These are phyloP conservation scores for Cerioporus squamosus DNA, from an alignment of 1,284 basidiomycete genomes.

Conservation along the genomic window DNA sequence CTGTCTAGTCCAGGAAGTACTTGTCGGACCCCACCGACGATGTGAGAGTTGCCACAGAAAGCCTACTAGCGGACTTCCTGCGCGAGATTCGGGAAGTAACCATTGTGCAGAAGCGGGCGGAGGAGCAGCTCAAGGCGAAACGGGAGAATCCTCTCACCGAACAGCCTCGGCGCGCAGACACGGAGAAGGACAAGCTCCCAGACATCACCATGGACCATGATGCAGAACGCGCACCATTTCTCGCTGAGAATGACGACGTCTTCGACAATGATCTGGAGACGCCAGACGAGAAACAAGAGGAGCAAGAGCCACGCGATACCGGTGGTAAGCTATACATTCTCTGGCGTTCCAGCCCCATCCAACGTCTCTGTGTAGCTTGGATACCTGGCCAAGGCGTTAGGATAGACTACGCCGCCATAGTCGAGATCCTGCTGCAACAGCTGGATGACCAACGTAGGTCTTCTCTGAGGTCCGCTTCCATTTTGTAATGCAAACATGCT, in stretches of 20 bases:
- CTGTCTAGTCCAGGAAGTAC: conserved; percentile 71
- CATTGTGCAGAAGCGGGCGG: conserved; percentile 64
- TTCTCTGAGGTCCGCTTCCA: not conserved
- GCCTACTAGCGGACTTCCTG: conserved; percentile 90
- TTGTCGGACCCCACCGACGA: conserved; percentile 95
- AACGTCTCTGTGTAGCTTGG: conserved; percentile 65
- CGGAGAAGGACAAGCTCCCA: conserved; percentile 32
- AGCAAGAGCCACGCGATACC: conserved; percentile 59
- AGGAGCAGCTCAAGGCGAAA: conserved; percentile 55
- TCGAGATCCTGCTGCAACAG: conserved; percentile 94
- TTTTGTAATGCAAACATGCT: not conserved
- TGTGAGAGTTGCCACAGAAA: conserved; percentile 91
- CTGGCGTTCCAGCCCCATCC: conserved; percentile 15
- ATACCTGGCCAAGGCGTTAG: conserved; percentile 91
- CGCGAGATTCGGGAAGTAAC: conserved; percentile 92
- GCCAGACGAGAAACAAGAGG: conserved; percentile 52
- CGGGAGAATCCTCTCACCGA: conserved; percentile 44
- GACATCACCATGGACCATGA: conserved; percentile 34
- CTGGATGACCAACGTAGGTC: conserved; percentile 78
- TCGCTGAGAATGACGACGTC: conserved; percentile 56
- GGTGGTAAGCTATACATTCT: conserved; percentile 54
- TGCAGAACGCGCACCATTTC: conserved; percentile 40
- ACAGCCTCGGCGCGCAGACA: conserved; percentile 38
- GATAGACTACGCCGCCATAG: conserved; percentile 90
- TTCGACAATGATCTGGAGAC: conserved; percentile 30